Evolutionary conservation across 805 yeast species (phyloP), one percentile per base, ranked within the genome.

Genomic region (Lachancea cidri): DNA sequence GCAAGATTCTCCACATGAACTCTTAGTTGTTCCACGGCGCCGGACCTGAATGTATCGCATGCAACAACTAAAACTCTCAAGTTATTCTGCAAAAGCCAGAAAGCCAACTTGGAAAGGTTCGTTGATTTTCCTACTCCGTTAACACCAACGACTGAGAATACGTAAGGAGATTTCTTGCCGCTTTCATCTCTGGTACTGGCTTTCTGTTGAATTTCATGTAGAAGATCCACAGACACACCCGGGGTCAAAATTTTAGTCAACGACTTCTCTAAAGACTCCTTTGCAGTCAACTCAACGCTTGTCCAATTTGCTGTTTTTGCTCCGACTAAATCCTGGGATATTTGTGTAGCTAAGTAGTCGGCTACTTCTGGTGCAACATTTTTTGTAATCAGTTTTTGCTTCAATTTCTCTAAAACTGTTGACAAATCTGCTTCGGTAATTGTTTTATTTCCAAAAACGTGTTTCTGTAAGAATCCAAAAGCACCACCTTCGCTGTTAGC

Each of bases 121-220:
- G 98, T 91, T 0, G 98, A 91, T 63, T 91, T 91, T 11, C 98
- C 98, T 31, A 91, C 98, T 34, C 98, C 98, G 62, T 91, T 91
- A 16, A 91, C 98, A 32, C 98, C 98, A 18, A 91, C 98, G 17
- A 91, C 91, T 1, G 97, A 88, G 42, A 91, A 86, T n/a, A 91
- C 96, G 51, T 86, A 91, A 2, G 98, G 97, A 6, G 76, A 60
- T 4, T 61, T 58, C 7, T 62, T 59, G 15, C 55, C 57, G 9
- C 57, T 50, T 17, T 46, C 16, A 18, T 50, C 52, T 24, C 33
- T 47, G 14, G 52, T 56, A 3, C 46, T 29, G 5, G 60, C 55
- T 39, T 62, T 63, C 29, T 64, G 65, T 53, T 83, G 81, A 40
- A 93, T 85, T 53, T 87, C 95, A 50, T 86, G 84, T 27, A 91